Base-by-base conservation (phyloP, 225 moss, liverwort and hornwort genomes). In the Thuidium tamariscinum region DNA sequence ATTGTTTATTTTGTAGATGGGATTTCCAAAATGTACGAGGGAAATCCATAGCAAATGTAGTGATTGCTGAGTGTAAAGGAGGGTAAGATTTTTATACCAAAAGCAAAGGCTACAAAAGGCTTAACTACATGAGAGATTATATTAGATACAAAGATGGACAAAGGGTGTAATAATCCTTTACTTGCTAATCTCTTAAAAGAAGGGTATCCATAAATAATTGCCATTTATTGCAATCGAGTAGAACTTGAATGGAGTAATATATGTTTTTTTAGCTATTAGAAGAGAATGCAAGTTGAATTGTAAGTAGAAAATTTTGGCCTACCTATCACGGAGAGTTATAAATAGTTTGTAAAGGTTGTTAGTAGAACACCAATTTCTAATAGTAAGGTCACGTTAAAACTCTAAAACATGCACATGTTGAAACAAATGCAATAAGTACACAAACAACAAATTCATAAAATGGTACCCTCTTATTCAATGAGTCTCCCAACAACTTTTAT, bases 361-460 rank as follows among this genome's bases (percentile, higher is more conserved):
- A 37, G 13, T 39, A 23, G 13, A 68, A 13, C 0, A 23, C 18
- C 8, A 39, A 13, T 68, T 37, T 68, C 0, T 42, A 0, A 26
- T 42, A 42, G 8, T 9, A 16, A 16, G 1, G 5, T 42, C 70
- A 27, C 0, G 1, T 0, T 16, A 29, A 29, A 46, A 46, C 3
- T 46, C 3, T 6, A 29, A 29, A 16, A 44, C 0, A 0, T 29
- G 5, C 10, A 72, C 1, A 16, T 46, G 17, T 1, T 72, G 2
- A 44, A 71, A 17, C 10, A 71, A 71, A 71, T 29, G 3, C 2
- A 4, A 30, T 1, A 17, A 71, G 29, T 2, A 10, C 29, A 2
- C 17, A 72, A 46, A 17, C 30, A 30, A 72, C 18, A 7, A 16
- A 46, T 72, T 18, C 5, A 29, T 6, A 18, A 46, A 30, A 6